Conservation (phyloP, 139 green algal genomes). For the Picochlorum costavermella region DNA sequence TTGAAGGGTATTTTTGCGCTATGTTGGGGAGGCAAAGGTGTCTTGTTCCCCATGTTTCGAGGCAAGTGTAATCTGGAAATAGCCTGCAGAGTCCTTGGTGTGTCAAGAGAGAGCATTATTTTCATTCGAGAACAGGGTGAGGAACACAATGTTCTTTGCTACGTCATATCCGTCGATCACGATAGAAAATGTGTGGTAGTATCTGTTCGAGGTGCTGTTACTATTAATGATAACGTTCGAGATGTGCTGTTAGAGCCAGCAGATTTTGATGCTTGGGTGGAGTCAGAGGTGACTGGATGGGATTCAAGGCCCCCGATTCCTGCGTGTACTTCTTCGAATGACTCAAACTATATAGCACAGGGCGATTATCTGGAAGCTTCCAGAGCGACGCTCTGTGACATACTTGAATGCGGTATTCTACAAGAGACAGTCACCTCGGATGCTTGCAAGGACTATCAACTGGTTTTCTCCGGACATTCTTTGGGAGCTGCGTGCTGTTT, state of each 20-base stretch:
- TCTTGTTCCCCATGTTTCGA: neutral
- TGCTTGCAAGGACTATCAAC: neutral
- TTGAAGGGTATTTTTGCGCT: neutral
- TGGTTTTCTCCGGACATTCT: conserved; percentile 1
- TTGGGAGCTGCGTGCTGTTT: neutral
- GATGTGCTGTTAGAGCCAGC: conserved; percentile 1
- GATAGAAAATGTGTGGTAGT: neutral
- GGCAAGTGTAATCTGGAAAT: neutral
- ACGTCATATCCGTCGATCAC: neutral
- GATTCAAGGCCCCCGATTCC: neutral
- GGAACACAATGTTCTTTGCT: neutral
- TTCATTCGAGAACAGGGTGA: neutral
- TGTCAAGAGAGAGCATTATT: neutral
- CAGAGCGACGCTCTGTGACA: neutral
- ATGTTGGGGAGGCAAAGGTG: neutral
- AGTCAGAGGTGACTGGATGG: neutral
- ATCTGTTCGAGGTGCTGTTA: conserved; percentile 1
- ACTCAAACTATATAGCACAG: neutral
- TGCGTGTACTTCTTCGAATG: neutral
- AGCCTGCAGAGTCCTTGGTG: neutral
- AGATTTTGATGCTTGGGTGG: neutral
- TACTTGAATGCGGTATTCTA: neutral
- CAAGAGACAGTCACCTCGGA: neutral
- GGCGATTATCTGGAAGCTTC: conserved; percentile 2
- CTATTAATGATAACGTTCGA: conserved; percentile 1